Base-by-base conservation (phyloP, 2,329 filamentous ascomycete species). In the Pyricularia grisea region DNA sequence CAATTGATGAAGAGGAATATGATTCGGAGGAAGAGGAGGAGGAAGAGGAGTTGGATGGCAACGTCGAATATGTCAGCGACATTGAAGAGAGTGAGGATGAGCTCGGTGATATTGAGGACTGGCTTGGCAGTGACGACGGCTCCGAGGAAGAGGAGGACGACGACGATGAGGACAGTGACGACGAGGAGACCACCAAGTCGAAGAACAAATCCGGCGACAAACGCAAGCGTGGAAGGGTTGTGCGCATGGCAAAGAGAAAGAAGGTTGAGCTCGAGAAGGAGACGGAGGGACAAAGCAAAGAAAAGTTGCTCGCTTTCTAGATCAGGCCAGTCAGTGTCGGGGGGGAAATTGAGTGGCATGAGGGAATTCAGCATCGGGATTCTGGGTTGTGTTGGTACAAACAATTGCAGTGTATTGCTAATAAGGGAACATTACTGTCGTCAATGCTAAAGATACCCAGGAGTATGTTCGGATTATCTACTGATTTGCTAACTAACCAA, bases 51-150 rank as follows among this genome's bases (percentile, higher is more conserved):
- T 83, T 87, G 71, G 87, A 88, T 70, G 91, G 88, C 65, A 87
- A 91, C 70, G 91, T 98, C 65, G 93, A 98, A 82, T 98, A 97
- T 75, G 92, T 98, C 70, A 94, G 92, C 76, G 95, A 97, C 78
- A 81, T 97, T 69, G 94, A 94, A 65, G 93, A 92, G 76, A 91
- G 91, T 73, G 92, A 94, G 71, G 91, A 92, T 69, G 92, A 93
- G 73, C 81, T 92, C 25, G 88, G 86, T 68, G 91, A 93, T 76
- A 87, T 98, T 67, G 92, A 98, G 79, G 94, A 98, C 76, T 98
- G 94, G 94, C 84, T 97, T 67, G 93, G 90, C 74, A 92, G 88
- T 71, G 91, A 86, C 28, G 86, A 87, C 2, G 87, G 86, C n/a
- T 86, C 87, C 4, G 85, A 86, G 7, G 83, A 84, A 65, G 83